A percentile compares a stretch with the other conserved stretches of the same genome.
Evolutionary conservation across 1,284 basidiomycete genomes (phyloP).

Genomic region (Melanopsichium pennsylvanicum): DNA sequence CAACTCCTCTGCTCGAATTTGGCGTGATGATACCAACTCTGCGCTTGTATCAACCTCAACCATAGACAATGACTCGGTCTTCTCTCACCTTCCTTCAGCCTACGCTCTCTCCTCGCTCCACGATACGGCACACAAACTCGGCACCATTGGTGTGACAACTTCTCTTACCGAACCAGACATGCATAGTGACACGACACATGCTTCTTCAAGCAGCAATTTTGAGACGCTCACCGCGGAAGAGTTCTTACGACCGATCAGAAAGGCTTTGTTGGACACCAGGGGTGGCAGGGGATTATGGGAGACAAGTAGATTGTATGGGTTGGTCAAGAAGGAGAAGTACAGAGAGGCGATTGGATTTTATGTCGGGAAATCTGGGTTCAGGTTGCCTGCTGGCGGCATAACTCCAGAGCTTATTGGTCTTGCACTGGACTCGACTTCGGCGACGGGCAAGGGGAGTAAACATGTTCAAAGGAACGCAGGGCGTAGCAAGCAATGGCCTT

Average conservation of each 20-base stretch:
- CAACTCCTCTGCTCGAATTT: conserved; percentile 1
- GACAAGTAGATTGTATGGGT: conserved; percentile 28
- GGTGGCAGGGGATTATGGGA: conserved; percentile 37
- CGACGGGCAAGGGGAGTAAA: no score
- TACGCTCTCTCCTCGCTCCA: conserved; percentile 15
- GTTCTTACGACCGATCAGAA: conserved; percentile 25
- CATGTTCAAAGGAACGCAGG: no score
- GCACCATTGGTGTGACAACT: conserved; percentile 12
- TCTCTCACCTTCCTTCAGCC: conserved; percentile 27
- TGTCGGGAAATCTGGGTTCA: conserved; percentile 20
- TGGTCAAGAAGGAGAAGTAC: conserved; percentile 20
- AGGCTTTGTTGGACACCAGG: conserved; percentile 2
- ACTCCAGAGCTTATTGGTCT: conserved; percentile 10
- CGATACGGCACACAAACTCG: conserved; percentile 13
- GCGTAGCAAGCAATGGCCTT: conserved; percentile 37
- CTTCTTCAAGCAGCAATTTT: no score
- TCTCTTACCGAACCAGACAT: conserved; percentile 24
- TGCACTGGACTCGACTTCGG: conserved; percentile 13
- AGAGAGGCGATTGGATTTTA: conserved; percentile 24
- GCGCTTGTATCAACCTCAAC: neutral
- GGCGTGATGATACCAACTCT: neutral
- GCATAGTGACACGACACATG: no score
- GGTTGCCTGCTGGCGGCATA: conserved; percentile 30
- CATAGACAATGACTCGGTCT: neutral
- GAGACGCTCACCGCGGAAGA: conserved; percentile 20